A percentile compares a stretch with the other conserved stretches of the same genome.
These are phyloP conservation scores for Rhodosporidiobolus sp. DNA, from an alignment of 768 basidiomycete genomes.

Conservation along the genomic window DNA sequence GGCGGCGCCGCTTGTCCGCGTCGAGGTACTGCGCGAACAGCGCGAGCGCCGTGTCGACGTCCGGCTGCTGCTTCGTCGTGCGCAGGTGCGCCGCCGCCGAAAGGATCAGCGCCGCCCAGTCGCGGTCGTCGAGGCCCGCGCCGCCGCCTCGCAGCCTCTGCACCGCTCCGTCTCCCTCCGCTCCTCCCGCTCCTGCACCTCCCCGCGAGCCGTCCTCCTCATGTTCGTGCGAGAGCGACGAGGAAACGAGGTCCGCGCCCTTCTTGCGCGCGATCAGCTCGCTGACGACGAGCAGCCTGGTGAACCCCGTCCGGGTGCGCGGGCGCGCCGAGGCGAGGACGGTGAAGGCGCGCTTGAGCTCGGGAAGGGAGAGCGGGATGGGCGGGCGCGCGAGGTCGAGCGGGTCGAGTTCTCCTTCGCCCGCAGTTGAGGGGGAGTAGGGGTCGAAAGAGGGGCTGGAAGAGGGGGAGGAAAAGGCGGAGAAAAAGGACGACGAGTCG, in stretches of 20 bases:
- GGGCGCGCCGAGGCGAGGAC: conserved; percentile 20
- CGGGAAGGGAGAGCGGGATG: conserved; percentile 17
- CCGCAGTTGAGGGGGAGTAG: background rate
- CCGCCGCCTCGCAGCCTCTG: conserved; percentile 45
- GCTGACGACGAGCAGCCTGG: conserved; percentile 32
- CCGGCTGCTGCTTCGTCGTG: conserved; percentile 3
- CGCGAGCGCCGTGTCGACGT: conserved; percentile 6
- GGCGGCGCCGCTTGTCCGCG: background rate
- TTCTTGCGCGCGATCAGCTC: conserved; percentile 24
- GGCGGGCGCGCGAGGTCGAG: background rate
- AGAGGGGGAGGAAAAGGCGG: too few species aligned
- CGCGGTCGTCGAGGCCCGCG: conserved; percentile 38
- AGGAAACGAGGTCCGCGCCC: background rate
- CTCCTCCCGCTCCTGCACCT: conserved; percentile 41
- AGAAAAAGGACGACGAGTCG: too few species aligned
- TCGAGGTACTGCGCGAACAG: conserved; percentile 19
- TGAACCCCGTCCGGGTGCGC: conserved; percentile 19
- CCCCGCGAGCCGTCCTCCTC: conserved; percentile 19
- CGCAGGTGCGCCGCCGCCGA: conserved; percentile 20
- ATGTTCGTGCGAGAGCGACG: background rate
- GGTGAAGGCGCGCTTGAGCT: conserved; percentile 20
- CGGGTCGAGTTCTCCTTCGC: background rate
- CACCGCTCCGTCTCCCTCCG: conserved; percentile 44
- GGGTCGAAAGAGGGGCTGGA: background rate
- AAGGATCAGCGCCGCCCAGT: conserved; percentile 27